Evolutionary conservation across 345 rosid species (phyloP), one percentile per base, ranked within the genome.

Genomic region (Eucalyptus polyanthemos): DNA sequence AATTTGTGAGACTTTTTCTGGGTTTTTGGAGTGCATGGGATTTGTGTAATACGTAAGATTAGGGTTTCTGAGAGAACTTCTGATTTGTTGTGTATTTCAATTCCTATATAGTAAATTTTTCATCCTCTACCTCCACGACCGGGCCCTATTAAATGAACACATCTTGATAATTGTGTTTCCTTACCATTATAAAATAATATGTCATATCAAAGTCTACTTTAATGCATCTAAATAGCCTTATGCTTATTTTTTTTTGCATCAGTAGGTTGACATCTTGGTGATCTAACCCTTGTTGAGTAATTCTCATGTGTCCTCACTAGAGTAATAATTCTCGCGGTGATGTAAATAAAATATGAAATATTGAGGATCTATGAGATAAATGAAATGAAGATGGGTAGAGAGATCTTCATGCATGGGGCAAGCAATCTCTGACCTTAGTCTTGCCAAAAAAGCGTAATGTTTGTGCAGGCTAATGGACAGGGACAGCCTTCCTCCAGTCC

Each of bases 401-500:
- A 81, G 88, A 87, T 88, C 80, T 89, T 53, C 80, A 87, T 88
- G 89, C 80, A 86, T 37, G 67, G 88, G 83, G 50, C 56, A 27
- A 87, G 54, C 65, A 47, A 47, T 76, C 72, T 47, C 29, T 86
- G 87, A 47, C 87, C 86, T 76, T 37, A 88, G 80, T 90, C 56
- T 86, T 86, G 89, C 88, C 93, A 89, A 87, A 86, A 89, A n/a
- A 45, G 27, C 92, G 89, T 88, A 86, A 86, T 89, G 56, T 88
- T 90, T 50, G 58, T 67, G 83, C 87, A 81, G 88, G 90, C 67
- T 54, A n/a, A 42, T 13, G 86, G 90, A 89, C 87, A 86, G 22
- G 65, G 91, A 90, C 88, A 87, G 22, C 56, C 86, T 87, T 87
- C 58, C 49, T 69, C 22, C 72, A 88, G 86, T 89, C 90, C 91